Conservation (phyloP, 2,329 filamentous ascomycete genomes). For the Fusarium tanahbumbuense region DNA sequence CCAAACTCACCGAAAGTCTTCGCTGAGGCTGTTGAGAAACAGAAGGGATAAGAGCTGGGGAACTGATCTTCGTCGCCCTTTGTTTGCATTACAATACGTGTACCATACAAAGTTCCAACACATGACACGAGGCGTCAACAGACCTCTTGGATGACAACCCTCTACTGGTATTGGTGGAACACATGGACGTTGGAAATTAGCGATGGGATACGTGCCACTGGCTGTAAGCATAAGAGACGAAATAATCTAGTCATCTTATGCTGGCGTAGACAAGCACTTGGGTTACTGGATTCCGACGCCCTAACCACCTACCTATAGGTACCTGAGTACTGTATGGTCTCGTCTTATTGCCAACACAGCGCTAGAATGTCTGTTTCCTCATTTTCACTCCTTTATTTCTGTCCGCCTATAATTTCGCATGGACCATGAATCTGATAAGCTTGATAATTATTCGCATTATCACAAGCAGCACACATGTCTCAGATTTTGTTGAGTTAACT, state of each 20-base stretch:
- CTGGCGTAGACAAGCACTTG: neutral
- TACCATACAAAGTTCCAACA: constrained; percentile 18
- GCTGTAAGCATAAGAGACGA: neutral
- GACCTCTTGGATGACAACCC: constrained; percentile 13
- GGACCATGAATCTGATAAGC: neutral
- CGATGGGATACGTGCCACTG: constrained; percentile 6
- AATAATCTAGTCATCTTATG: neutral
- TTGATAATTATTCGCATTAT: neutral
- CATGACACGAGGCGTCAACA: constrained; percentile 38
- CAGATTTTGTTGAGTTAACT: neutral
- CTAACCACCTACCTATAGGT: neutral
- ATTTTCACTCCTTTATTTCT: neutral
- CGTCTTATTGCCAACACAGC: neutral
- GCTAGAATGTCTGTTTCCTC: too few species aligned
- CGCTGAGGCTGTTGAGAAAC: constrained; percentile 26
- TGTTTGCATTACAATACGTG: neutral
- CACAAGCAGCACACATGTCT: neutral
- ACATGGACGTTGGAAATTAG: constrained; percentile 13
- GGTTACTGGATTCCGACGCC: neutral
- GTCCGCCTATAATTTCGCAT: neutral
- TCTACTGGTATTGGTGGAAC: constrained; percentile 17
- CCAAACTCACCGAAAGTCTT: constrained; percentile 42
- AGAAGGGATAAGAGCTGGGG: constrained; percentile 14
- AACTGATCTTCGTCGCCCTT: constrained; percentile 31
- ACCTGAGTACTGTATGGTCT: neutral